These are phyloP conservation scores for Lepiota brunneoincarnata DNA, from an alignment of 768 basidiomycete species.

Conservation along the genomic window DNA sequence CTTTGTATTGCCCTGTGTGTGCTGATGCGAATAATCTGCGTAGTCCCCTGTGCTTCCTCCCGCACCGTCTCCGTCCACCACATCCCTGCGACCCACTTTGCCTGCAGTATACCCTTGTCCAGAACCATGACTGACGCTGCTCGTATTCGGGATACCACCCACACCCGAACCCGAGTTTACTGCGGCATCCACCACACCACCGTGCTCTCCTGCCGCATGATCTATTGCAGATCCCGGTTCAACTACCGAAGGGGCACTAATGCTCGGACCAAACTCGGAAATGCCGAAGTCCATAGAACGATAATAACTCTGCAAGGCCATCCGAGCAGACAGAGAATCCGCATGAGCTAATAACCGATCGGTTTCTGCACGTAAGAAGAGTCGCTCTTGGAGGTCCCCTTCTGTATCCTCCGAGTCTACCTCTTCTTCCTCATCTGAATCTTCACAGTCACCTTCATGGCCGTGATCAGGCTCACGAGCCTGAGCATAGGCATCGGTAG, in stretches of 20 bases:
- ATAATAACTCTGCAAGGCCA: conserved; percentile 63
- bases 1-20: conserved; percentile 81
- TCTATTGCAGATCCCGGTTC: background rate
- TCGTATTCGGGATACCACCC: background rate
- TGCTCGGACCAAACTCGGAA: background rate
- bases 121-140: background rate
- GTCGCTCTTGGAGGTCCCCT: conserved; percentile 53
- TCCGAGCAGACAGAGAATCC: conserved; percentile 54
- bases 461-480: background rate
- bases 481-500: background rate
- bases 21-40: conserved; percentile 68
- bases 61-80: conserved; percentile 56
- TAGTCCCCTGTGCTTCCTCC: conserved; percentile 60
- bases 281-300: conserved; percentile 6
- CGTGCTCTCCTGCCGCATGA: background rate
- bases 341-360: conserved; percentile 38
- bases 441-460: background rate
- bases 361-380: conserved; percentile 19
- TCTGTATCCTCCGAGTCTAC: conserved; percentile 30
- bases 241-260: background rate
- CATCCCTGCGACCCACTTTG: conserved; percentile 36
- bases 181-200: background rate
- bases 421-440: background rate
- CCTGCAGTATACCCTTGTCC: background rate
- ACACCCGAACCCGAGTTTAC: background rate